Base-by-base conservation (phyloP, 73 alveolate species). In the Blepharisma japonicum region DNA sequence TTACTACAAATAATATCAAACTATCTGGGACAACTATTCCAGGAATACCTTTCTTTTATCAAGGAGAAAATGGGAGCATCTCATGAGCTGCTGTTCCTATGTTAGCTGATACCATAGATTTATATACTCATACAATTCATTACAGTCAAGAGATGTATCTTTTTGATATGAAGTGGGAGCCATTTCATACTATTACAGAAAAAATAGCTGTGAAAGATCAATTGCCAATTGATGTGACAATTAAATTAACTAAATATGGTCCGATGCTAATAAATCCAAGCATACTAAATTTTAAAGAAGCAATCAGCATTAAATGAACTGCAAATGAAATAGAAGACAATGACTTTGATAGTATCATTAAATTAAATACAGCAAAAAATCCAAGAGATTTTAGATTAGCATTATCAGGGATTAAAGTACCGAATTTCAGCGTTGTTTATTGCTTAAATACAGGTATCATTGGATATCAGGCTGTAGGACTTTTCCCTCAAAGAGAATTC, bases 41-140 rank as follows among this genome's bases (percentile, higher is more conserved):
- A 7, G 98, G 99, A 61, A 21, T 87, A 6, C 99, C 99, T 11
- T 87, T 86, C 81, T 46, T 93, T 42, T 45, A 83, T 68, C 61
- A 85, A 72, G 97, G 99, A 0, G 80, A 92, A 87, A 86, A 92
- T 55, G 86, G 90, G 51, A 55, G 89, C 78, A 32, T 87, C 8
- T 77, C 96, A 25, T 91, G 92, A 93, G 98, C 97, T 6, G 81
- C 86, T 50, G 92, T 98, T 18, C 82, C 95, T 4, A 89, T 87
- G 42, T 74, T 90, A 77, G 79, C 96, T 67, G 98, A 96, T 83
- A 76, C 77, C 71, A 80, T 87, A 18, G 99, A 96, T 92, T 82
- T 94, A 23, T 95, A 71, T 76, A 89, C 84, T 55, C 98, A 96
- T 78, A 78, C 71, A 78, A 46, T 96, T 67, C 83, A 88, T 77